Evolutionary conservation across 1,139 yeast genomes (phyloP).

Genomic region (Pichia sp.): DNA sequence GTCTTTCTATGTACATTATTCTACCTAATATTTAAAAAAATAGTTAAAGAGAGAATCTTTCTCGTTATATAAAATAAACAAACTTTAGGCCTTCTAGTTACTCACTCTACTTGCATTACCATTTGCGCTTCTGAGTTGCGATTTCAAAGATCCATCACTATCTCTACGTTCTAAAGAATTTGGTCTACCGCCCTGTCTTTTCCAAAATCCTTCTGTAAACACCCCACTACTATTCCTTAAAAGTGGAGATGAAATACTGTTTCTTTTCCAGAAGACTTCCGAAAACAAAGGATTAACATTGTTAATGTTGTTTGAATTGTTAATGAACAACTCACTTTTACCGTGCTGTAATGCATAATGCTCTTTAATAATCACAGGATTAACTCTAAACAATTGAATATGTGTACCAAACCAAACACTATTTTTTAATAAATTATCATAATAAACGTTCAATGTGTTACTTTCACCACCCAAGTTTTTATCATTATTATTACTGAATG

Average conservation of each 20-base stretch:
- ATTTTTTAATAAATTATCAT: conserved; percentile 28
- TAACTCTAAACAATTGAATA: conserved; percentile 52
- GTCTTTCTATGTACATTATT: background rate
- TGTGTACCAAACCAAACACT: conserved; percentile 62
- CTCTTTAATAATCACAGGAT: conserved; percentile 9
- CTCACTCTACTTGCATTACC: background rate
- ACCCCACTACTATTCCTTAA: conserved; percentile 14
- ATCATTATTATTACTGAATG: background rate
- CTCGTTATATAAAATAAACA: no score
- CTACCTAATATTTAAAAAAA: background rate
- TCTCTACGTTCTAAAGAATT: conserved; percentile 11
- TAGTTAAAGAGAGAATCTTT: no score
- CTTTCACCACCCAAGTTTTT: background rate
- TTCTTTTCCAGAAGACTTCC: conserved; percentile 10
- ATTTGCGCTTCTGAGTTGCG: conserved; percentile 4
- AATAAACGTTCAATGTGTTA: conserved; percentile 20
- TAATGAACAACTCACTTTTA: conserved; percentile 6
- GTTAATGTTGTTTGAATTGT: background rate
- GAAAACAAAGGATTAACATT: background rate
- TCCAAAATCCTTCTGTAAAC: conserved; percentile 18
- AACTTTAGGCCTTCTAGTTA: no score
- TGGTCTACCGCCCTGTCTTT: conserved; percentile 16
- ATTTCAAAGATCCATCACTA: conserved; percentile 14
- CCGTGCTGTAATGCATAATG: conserved; percentile 13
- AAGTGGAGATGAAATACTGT: conserved; percentile 6